Evolutionary conservation across 768 basidiomycete species (phyloP), one percentile per base, ranked within the genome.

Genomic region (Pholiota conissans): DNA sequence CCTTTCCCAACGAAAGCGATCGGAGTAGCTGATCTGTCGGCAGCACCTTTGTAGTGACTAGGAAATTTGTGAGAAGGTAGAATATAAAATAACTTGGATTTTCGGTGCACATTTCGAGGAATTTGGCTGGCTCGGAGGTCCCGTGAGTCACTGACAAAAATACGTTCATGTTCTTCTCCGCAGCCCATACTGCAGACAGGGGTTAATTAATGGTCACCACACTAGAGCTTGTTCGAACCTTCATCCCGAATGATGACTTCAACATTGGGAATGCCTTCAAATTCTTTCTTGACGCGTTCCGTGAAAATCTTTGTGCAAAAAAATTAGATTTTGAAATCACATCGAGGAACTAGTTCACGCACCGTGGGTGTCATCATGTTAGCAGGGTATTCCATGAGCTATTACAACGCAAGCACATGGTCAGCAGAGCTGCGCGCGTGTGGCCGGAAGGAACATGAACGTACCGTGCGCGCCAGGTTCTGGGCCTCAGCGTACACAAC

Each of bases 141-240:
- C 93, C 93, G 55, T 85, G 84, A 13, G 91, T 86, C 14, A 95
- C 93, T 0, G 92, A 93, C 27, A 95, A 84, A 82, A 95, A 93
- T 6, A 89, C 86, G 61, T 85, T 82, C 93, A 95, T 95, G 56
- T 86, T 86, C 74, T 90, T 91, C 72, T 87, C 78, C 45, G 82
- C 80, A 26, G 93, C 92, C 93, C 93, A 95, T 2, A 76, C 90
- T 90, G 32, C 20, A 58, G 26, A 5, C 5, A 39, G 16, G 39
- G 53, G 34, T 29, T 48, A 47, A 59, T 32, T 32, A 58, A 40
- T 45, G 40, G 59, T 42, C 7, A 51, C n/a, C n/a, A n/a, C n/a
- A n/a, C n/a, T n/a, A n/a, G n/a, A n/a, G n/a, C n/a, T n/a, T n/a
- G n/a, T 22, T 39, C 16, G 58, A 60, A 91, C 90, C 87, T 76